A percentile compares a stretch with the other conserved stretches of the same genome.
These are phyloP conservation scores for Phylloporus arenicola DNA, from an alignment of 768 basidiomycete species.

Conservation along the genomic window DNA sequence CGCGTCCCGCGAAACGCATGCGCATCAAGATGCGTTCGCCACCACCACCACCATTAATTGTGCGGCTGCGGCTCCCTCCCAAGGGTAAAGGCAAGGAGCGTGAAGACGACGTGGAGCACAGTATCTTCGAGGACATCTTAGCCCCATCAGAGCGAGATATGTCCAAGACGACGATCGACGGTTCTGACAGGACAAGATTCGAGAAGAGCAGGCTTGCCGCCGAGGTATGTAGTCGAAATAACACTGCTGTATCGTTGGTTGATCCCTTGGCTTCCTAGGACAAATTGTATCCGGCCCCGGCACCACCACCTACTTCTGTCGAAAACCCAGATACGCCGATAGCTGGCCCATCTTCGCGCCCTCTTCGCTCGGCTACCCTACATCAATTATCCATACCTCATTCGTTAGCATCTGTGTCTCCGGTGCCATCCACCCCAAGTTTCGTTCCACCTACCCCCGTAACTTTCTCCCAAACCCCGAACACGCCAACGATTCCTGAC, in stretches of 20 bases:
- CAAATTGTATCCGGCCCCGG: conserved; percentile 44
- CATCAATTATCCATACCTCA: conserved; percentile 34
- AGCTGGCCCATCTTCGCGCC: conserved; percentile 57
- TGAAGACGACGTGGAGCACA: conserved; percentile 55
- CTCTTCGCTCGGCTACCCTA: conserved; percentile 54
- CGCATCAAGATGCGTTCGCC: conserved; percentile 36
- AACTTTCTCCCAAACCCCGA: conserved; percentile 29
- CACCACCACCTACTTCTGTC: conserved; percentile 25
- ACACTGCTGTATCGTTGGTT: not conserved
- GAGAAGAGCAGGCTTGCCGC: conserved; percentile 66
- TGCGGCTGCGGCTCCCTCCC: conserved; percentile 53
- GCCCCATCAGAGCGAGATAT: conserved; percentile 64
- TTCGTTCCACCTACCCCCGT: conserved; percentile 30
- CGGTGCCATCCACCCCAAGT: conserved; percentile 35
- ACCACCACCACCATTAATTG: conserved; percentile 33
- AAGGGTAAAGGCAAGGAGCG: conserved; percentile 65
- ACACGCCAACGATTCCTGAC: conserved; percentile 20
- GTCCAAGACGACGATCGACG: conserved; percentile 56
- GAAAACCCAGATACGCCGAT: conserved; percentile 35
- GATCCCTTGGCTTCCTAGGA: conserved; percentile 31
- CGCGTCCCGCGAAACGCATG: conserved; percentile 42
- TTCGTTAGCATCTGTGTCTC: conserved; percentile 28
- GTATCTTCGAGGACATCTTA: conserved; percentile 84
- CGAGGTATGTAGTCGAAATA: conserved; percentile 50
- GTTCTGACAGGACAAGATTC: conserved; percentile 62